Percentiles rank a stretch among this genome's conserved stretches.
These are phyloP conservation scores for Jatropha podagrica DNA, from an alignment of 441 rosid genomes.

Conservation along the genomic window DNA sequence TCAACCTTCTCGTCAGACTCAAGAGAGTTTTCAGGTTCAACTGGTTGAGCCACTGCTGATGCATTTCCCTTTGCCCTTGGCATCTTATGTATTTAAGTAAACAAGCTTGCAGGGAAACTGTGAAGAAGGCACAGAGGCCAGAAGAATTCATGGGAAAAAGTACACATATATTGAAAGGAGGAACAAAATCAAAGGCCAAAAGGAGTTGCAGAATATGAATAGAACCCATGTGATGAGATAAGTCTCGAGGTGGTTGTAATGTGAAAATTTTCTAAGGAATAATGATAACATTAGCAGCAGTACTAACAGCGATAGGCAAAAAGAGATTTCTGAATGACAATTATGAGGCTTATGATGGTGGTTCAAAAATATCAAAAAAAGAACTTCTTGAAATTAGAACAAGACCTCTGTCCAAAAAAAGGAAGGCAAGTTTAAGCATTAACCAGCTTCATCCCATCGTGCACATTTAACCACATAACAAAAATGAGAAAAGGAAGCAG, in stretches of 20 bases:
- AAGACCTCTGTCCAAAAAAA: slow-evolving; percentile 33
- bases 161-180: slow-evolving; percentile 68
- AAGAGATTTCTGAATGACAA: slow-evolving; percentile 37
- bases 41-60: slow-evolving; percentile 43
- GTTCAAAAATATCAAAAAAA: slow-evolving; percentile 37
- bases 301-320: slow-evolving; percentile 39
- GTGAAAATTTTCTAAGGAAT: slow-evolving; percentile 41
- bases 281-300: slow-evolving; percentile 31
- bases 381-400: slow-evolving; percentile 38
- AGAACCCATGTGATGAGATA: slow-evolving; percentile 61
- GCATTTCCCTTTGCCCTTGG: slow-evolving; percentile 72
- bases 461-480: slow-evolving; percentile 28
- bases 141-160: slow-evolving; percentile 82
- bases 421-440: slow-evolving; percentile 35
- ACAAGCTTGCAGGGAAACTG: slow-evolving; percentile 86
- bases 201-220: slow-evolving; percentile 66
- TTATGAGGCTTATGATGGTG: slow-evolving; percentile 36
- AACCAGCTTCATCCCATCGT: slow-evolving; percentile 28
- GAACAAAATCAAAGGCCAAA: slow-evolving; percentile 84
- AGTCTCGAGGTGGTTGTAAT: slow-evolving; percentile 49
- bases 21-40: slow-evolving; percentile 41
- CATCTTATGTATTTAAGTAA: slow-evolving; percentile 77
- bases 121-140: slow-evolving; percentile 88
- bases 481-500: slow-evolving; percentile 23
- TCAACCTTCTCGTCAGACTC: slow-evolving; percentile 78